phyloP scores from a whole-genome alignment of 2,329 filamentous ascomycete genomes.

The Aspergillus udagawae region DNA sequence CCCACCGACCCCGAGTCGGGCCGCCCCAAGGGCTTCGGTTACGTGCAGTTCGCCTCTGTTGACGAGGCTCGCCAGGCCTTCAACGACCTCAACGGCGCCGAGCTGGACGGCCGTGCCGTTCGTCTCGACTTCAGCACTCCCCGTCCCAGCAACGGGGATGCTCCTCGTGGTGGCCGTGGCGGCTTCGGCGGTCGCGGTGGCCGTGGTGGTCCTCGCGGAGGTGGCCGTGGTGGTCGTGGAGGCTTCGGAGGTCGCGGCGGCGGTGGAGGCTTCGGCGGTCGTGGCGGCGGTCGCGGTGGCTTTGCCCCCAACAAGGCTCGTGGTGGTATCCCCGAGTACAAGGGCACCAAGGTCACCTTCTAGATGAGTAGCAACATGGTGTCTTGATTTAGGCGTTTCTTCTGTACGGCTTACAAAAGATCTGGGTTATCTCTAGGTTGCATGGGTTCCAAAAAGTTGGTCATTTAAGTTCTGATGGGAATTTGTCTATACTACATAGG shows the following conservation, averaged over 20 bases:
- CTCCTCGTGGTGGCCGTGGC: slow-evolving; percentile 42
- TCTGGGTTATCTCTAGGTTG: slow-evolving; percentile 6
- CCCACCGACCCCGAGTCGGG: slow-evolving; percentile 84
- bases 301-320: slow-evolving; percentile 48
- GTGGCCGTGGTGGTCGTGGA: slow-evolving; percentile 44
- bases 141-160: slow-evolving; percentile 54
- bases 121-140: slow-evolving; percentile 78
- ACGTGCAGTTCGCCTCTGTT: slow-evolving; percentile 75
- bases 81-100: slow-evolving; percentile 64
- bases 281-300: slow-evolving; percentile 48
- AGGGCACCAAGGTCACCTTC: slow-evolving; percentile 77
- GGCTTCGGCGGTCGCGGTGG: slow-evolving; percentile 49
- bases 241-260: slow-evolving; percentile 47
- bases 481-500: neutral
- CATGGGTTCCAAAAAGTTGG: neutral
- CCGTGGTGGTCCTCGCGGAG: slow-evolving; percentile 51
- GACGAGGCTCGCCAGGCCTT: slow-evolving; percentile 79
- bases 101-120: slow-evolving; percentile 68
- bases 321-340: slow-evolving; percentile 61
- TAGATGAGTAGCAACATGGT: slow-evolving; percentile 25
- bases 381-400: neutral
- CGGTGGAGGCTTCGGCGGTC: slow-evolving; percentile 40
- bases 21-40: slow-evolving; percentile 86
- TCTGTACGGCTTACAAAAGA: neutral
- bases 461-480: neutral